These are phyloP conservation scores for Aspergillus udagawae DNA, from an alignment of 2,329 filamentous ascomycete genomes.

Conservation along the genomic window DNA sequence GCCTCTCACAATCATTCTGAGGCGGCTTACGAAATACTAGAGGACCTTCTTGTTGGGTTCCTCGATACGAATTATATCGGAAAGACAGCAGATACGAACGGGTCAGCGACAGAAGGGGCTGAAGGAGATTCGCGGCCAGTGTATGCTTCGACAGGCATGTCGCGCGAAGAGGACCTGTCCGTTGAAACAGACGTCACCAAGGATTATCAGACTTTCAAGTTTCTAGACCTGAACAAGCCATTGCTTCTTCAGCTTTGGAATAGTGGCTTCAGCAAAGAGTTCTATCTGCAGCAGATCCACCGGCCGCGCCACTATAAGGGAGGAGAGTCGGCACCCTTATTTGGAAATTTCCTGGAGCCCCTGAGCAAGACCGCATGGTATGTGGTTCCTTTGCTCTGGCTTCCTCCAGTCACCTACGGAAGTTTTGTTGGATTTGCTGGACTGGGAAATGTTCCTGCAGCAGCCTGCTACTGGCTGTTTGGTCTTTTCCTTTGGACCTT, in stretches of 20 bases:
- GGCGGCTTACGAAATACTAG: slow-evolving; percentile 90
- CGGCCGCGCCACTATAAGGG: slow-evolving; percentile 93
- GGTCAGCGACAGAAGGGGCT: slow-evolving; percentile 23
- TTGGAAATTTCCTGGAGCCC: slow-evolving; percentile 99
- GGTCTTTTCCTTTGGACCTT: slow-evolving; percentile 83
- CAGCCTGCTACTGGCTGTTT: slow-evolving; percentile 61
- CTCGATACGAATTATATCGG: slow-evolving; percentile 59
- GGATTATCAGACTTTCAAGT: slow-evolving; percentile 90
- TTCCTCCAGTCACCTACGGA: slow-evolving; percentile 74
- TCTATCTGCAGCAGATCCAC: slow-evolving; percentile 95
- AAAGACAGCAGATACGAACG: slow-evolving; percentile 39
- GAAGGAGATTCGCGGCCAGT: slow-evolving; percentile 26
- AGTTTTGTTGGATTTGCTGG: slow-evolving; percentile 62
- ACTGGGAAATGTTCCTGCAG: slow-evolving; percentile 47
- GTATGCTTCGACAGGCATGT: slow-evolving; percentile 73
- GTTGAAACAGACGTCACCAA: slow-evolving; percentile 71
- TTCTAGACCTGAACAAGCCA: slow-evolving; percentile 81
- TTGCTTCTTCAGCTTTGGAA: slow-evolving; percentile 84
- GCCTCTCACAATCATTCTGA: slow-evolving; percentile 83
- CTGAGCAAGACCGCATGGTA: slow-evolving; percentile 93
- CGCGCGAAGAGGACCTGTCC: slow-evolving; percentile 77
- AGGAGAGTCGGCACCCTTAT: slow-evolving; percentile 84
- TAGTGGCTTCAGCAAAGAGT: slow-evolving; percentile 87
- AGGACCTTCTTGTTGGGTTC: slow-evolving; percentile 82
- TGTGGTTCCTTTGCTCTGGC: slow-evolving; percentile 77